Conservation (phyloP, 2,329 filamentous ascomycete genomes). For the Talaromyces sp. region DNA sequence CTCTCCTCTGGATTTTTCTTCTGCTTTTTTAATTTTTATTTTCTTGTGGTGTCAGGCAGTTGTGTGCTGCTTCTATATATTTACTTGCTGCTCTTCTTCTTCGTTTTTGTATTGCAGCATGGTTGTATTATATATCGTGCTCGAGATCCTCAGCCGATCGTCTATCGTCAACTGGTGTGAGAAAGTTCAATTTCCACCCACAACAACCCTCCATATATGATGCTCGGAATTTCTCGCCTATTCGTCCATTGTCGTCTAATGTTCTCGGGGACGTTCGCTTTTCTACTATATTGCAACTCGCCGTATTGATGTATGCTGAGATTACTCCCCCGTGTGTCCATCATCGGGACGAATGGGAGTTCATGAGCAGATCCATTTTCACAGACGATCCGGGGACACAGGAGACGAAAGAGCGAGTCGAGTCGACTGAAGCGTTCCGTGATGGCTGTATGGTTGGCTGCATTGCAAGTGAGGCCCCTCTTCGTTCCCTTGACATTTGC, state of each 20-base stretch:
- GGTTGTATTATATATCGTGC: not conserved
- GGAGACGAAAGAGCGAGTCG: too few species aligned
- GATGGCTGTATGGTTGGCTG: too few species aligned
- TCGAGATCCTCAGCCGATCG: not conserved
- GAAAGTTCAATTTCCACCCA: too few species aligned
- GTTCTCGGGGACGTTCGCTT: too few species aligned
- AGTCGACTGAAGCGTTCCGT: too few species aligned
- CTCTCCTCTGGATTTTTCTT: not conserved
- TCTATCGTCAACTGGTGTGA: too few species aligned
- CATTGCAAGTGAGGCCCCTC: too few species aligned
- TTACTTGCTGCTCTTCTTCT: not conserved
- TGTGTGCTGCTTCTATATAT: not conserved
- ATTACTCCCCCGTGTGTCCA: not conserved
- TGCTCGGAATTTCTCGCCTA: too few species aligned
- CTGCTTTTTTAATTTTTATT: not conserved
- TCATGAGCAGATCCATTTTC: not conserved
- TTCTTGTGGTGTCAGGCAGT: not conserved
- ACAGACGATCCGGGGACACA: too few species aligned
- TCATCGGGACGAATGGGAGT: not conserved
- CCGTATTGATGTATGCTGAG: not conserved
- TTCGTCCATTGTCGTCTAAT: too few species aligned
- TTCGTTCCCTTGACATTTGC: too few species aligned
- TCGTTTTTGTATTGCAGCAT: not conserved
- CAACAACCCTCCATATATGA: too few species aligned
- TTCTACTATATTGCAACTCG: not conserved